Evolutionary conservation across 768 basidiomycete genomes (phyloP), one percentile per base, ranked within the genome.

Genomic region (Boletus pseudopeckii): DNA sequence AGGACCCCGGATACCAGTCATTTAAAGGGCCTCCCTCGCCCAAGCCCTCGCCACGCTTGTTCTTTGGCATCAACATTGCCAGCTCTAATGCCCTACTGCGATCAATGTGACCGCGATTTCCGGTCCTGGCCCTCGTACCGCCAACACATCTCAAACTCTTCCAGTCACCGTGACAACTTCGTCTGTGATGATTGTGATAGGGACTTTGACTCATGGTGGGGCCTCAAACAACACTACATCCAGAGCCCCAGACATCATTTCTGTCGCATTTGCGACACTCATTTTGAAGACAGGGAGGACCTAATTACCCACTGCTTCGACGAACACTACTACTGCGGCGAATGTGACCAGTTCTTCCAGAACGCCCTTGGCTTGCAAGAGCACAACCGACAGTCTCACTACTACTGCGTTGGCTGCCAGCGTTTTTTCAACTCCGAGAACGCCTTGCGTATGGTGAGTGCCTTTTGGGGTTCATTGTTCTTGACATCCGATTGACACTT

Each of bases 191-290:
- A 69, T 10, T 86, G 84, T 56, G 46, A 72, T 0, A 22, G 34
- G 9, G 82, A 84, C 56, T 85, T 85, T 61, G 5, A 59, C 0
- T 63, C 77, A 0, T 56, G 56, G 57, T 3, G 0, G 1, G 75
- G 61, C 0, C 75, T 81, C 53, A 71, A 68, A 52, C 72, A 82
- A 52, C 85, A 87, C 64, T 83, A 66, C 57, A 72, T 78, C 24
- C 74, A 82, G 49, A 82, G 79, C 60, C 67, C 71, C 7, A 24
- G 14, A 0, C 85, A 85, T 49, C 13, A 64, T 38, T 86, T 78
- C 54, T 87, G 86, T 64, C 77, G 78, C 51, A 36, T 58, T 18
- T 86, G 85, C 64, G 50, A 77, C 30, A 51, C 55, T 15, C 76
- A 81, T 50, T 83, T 80, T 53, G 41, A 60, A 5, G 55, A 68